These are phyloP conservation scores for Tuber indicum DNA, from an alignment of 495 filamentous ascomycete genomes.

Conservation along the genomic window DNA sequence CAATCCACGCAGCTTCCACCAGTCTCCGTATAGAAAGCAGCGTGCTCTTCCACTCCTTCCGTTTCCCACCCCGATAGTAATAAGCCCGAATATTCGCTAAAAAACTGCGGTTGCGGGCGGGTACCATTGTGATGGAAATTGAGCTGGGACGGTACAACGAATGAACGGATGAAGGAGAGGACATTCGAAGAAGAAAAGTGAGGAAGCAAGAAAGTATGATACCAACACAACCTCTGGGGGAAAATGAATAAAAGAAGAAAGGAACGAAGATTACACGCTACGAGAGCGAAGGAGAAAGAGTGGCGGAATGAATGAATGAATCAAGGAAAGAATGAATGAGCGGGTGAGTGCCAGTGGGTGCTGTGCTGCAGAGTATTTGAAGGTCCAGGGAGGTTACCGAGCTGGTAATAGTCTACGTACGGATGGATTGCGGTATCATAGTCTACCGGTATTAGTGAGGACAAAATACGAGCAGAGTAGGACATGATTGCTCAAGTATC, in stretches of 20 bases:
- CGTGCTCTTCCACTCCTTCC: constrained; percentile 3
- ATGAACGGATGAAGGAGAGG: neutral
- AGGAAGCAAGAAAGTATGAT: neutral
- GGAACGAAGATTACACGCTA: neutral
- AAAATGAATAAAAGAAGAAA: neutral
- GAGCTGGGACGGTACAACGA: neutral
- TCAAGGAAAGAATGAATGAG: neutral
- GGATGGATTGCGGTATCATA: neutral
- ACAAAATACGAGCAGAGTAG: neutral
- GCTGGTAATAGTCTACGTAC: no score
- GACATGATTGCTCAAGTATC: neutral
- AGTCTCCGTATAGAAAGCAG: constrained; percentile 51
- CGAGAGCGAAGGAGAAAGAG: neutral
- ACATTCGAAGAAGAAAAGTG: neutral
- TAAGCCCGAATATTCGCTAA: neutral
- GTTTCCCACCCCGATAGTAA: neutral
- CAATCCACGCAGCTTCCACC: constrained; percentile 66
- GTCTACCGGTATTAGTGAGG: neutral
- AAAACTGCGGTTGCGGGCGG: neutral
- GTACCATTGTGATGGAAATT: neutral
- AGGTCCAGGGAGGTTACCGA: neutral
- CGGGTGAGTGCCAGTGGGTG: neutral
- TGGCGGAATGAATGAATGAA: neutral
- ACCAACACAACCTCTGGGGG: neutral
- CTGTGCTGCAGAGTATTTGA: neutral